Base-by-base conservation (phyloP, 257 asterid species). In the Sherardia arvensis region DNA sequence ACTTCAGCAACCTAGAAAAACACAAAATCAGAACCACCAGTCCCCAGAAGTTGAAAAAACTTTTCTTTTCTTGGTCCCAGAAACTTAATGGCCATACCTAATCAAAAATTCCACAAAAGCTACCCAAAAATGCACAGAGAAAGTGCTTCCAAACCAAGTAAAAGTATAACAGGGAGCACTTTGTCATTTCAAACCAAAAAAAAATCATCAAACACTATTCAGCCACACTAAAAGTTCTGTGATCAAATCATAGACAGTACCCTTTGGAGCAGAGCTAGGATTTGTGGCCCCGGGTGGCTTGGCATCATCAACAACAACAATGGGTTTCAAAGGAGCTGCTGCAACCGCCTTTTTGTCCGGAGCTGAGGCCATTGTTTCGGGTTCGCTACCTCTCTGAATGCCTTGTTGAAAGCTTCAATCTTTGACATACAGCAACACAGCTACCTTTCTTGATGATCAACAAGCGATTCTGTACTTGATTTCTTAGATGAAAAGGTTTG, bases 291-390 rank as follows among this genome's bases (percentile, higher is more conserved):
- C 32, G 15, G 67, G 21, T n/a, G 47, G 36, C 27, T 59, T 58
- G 25, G 62, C 33, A 58, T 58, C 63, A 21, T 62, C 67, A 62
- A 62, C 66, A 26, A 62, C 67, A 62, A 62, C 66, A 26, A 62
- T 45, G 40, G 67, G 26, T 12, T 45, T 45, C 67, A 62, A 48
- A 62, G 58, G 20, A 45, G 43, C 38, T 15, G 38, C 58, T 15
- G 38, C 58, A 73, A 62, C 60, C 95, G 91, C 78, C 95, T 92
- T 78, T 75, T 86, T 84, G 84, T 88, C 72, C 96, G 77, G 26
- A 88, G 86, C 53, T 85, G 96, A 73, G 95, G 95, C 96, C 96
- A 88, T 88, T 88, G 93, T 62, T 82, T 79, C 72, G 85, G 96
- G 73, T 86, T 86, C 62, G 86, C 83, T 64, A 86, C 75, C 81